Conservation (phyloP, 2,329 filamentous ascomycete species). For the Orbilia brochopaga region DNA sequence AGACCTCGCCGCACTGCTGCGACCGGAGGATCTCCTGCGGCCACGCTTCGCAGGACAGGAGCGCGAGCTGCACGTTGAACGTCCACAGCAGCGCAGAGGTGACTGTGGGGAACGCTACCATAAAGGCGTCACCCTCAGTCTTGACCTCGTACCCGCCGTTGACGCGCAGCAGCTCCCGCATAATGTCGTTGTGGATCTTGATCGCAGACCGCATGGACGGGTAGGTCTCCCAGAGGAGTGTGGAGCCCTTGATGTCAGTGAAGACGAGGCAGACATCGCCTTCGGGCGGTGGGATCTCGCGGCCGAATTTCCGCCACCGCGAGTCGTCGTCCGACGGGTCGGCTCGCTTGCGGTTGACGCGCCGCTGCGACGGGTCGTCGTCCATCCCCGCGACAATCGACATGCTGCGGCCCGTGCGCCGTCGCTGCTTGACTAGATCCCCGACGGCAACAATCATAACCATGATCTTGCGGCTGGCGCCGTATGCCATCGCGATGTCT, state of each 20-base stretch:
- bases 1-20: conserved; percentile 62
- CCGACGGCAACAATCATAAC: conserved; percentile 97
- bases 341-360: conserved; percentile 66
- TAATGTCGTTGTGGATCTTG: conserved; percentile 95
- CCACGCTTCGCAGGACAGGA: conserved; percentile 80
- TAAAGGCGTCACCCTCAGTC: conserved; percentile 98
- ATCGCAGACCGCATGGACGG: conserved; percentile 96
- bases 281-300: conserved; percentile 87
- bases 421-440: conserved; percentile 84
- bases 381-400: conserved; percentile 71
- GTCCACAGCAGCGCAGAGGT: conserved; percentile 95
- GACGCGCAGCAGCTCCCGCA: conserved; percentile 88
- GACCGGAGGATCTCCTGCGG: conserved; percentile 90
- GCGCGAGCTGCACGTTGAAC: conserved; percentile 86
- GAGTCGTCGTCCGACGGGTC: conserved; percentile 66
- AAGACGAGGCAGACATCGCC: conserved; percentile 94
- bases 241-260: conserved; percentile 99
- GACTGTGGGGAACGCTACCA: conserved; percentile 97
- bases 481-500: conserved; percentile 93
- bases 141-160: conserved; percentile 99
- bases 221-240: conserved; percentile 92
- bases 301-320: conserved; percentile 78
- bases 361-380: conserved; percentile 58
- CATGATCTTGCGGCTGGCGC: conserved; percentile 94
- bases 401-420: conserved; percentile 76